Base-by-base conservation (phyloP, 2,329 filamentous ascomycete species). In the Byssothecium circinans region DNA sequence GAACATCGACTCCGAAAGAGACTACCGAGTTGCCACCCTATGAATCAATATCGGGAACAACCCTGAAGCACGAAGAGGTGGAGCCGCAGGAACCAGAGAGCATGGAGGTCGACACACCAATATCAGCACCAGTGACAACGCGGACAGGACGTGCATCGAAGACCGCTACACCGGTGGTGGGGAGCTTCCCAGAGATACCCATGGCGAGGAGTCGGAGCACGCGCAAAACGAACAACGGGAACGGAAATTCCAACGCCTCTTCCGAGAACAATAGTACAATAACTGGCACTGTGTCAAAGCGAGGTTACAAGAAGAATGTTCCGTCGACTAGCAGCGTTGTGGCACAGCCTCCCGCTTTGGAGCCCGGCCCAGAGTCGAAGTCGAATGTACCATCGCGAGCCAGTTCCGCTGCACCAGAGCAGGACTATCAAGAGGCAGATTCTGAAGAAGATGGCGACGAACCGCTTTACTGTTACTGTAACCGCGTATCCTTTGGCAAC, bases 401-500 rank as follows among this genome's bases (percentile, higher is more conserved):
- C n/a, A 67, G 61, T 46, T 67, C 66, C 2, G 50, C 64, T 15
- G 61, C 58, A 4, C 63, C 64, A 23, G 67, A 69, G 19, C 62
- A 61, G 25, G 68, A 70, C 35, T 65, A 57, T 36, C 65, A 61
- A 45, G 62, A 68, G 43, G 69, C 62, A 33, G 65, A 53, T 10
- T 59, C 65, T 11, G 70, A 73, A 14, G 73, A 74, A 27, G 70
- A 70, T 41, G 70, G 60, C 19, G 70, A 66, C 25, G 81, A 83
- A 52, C 81, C 81, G 51, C 79, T 81, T 33, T 86, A 86, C 62
- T 86, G 83, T 68, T 84, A 83, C 55, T 86, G 83, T 61, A 81
- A 82, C 41, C 80, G 81, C 53, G 82, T 85, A 30, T 82, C 78
- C 53, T 85, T 84, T 61, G 83, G 83, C 15, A 81, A 84, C 60